Evolutionary conservation across 1,139 yeast species (phyloP).

Genomic region (Dujonia santamariae): DNA sequence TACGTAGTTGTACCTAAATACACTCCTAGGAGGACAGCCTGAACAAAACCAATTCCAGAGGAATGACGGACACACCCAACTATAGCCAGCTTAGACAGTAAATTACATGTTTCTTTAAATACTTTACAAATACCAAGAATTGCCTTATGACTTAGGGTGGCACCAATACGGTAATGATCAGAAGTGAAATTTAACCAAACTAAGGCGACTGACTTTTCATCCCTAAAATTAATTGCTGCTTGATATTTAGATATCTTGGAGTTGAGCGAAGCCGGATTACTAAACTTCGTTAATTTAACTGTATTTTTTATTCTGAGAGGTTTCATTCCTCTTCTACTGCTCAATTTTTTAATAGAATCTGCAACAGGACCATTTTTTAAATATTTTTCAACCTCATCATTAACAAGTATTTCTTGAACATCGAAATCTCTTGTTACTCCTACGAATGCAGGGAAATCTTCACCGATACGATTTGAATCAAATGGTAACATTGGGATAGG

Average conservation of each 20-base stretch:
- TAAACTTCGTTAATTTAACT: constrained; percentile 56
- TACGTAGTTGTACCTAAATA: constrained; percentile 86
- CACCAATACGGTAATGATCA: constrained; percentile 69
- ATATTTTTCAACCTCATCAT: constrained; percentile 70
- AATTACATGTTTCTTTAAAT: constrained; percentile 87
- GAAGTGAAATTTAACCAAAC: constrained; percentile 70
- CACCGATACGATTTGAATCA: constrained; percentile 65
- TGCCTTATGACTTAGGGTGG: constrained; percentile 59
- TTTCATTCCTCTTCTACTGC: constrained; percentile 35
- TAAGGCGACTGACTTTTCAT: constrained; percentile 46
- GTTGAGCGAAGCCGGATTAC: constrained; percentile 41
- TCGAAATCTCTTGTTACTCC: constrained; percentile 68
- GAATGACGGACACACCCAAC: constrained; percentile 87
- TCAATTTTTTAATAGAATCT: constrained; percentile 57
- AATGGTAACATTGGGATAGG: constrained; percentile 81
- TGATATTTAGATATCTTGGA: constrained; percentile 45
- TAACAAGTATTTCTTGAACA: constrained; percentile 70
- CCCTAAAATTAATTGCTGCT: constrained; percentile 41
- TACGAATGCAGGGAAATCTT: constrained; percentile 70
- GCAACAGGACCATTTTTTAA: constrained; percentile 69
- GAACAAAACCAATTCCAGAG: constrained; percentile 83
- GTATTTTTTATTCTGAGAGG: constrained; percentile 67
- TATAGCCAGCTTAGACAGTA: constrained; percentile 68
- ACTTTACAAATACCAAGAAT: constrained; percentile 81
- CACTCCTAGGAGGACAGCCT: constrained; percentile 77